Evolutionary conservation across 1,139 yeast species (phyloP).

Genomic region (Pichia sp.): DNA sequence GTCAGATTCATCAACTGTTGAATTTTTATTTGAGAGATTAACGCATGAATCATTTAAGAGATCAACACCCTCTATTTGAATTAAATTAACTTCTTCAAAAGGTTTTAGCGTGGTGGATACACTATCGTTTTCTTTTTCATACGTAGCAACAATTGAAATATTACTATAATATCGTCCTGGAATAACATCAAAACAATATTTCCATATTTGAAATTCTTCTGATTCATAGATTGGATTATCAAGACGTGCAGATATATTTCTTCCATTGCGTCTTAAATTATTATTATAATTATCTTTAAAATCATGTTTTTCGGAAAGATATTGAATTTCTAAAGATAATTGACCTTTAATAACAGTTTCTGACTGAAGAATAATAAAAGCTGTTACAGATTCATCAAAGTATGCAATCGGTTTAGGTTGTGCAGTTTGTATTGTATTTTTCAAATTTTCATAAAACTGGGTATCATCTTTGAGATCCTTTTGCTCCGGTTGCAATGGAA

Average conservation of each 20-base stretch:
- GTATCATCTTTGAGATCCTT: too few species aligned
- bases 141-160: constrained; percentile 21
- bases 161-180: constrained; percentile 20
- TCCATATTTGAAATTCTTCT: constrained; percentile 12
- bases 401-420: constrained; percentile 14
- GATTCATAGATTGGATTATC: constrained; percentile 5
- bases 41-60: constrained; percentile 2
- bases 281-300: background rate
- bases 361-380: constrained; percentile 14
- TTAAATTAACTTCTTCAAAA: constrained; percentile 10
- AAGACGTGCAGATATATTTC: background rate
- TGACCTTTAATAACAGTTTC: constrained; percentile 5
- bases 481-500: too few species aligned
- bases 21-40: background rate
- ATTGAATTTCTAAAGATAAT: constrained; percentile 15
- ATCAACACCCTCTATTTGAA: constrained; percentile 14
- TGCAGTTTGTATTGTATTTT: background rate
- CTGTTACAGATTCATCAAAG: constrained; percentile 21
- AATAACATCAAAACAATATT: constrained; percentile 13
- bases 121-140: constrained; percentile 15
- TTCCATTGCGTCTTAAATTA: background rate
- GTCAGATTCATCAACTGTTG: too few species aligned
- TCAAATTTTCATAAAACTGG: background rate
- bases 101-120: constrained; percentile 12
- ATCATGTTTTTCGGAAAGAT: constrained; percentile 1